phyloP scores from a whole-genome alignment of 139 green algal species.

The Ulvella scutata region DNA sequence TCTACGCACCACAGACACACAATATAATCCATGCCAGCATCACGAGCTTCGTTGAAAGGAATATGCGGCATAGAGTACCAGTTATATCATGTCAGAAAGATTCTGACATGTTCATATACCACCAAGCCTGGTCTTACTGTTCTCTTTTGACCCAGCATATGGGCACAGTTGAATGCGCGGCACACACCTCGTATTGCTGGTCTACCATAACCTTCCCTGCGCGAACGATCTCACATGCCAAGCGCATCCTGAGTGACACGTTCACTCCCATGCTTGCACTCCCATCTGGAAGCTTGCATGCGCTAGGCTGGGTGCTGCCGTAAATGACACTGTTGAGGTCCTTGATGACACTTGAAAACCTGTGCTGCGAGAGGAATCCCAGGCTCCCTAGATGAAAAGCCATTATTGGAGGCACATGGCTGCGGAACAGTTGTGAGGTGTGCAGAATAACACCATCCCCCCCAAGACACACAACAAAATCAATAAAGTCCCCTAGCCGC shows the following conservation, averaged over 20 bases:
- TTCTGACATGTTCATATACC: no score
- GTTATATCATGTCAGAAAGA: no score
- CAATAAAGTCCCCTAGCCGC: constrained; percentile 52
- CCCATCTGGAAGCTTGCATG: neutral
- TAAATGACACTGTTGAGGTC: constrained; percentile 68
- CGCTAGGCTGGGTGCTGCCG: constrained; percentile 34
- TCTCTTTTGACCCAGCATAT: no score
- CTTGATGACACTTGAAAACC: constrained; percentile 36
- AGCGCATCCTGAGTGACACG: constrained; percentile 92
- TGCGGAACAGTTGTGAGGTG: constrained; percentile 62
- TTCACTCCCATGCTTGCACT: constrained; percentile 54
- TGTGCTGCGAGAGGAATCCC: constrained; percentile 90
- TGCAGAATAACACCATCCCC: constrained; percentile 95
- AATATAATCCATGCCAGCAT: no score
- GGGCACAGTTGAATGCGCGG: no score
- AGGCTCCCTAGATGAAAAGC: constrained; percentile 93
- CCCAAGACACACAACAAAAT: constrained; percentile 93
- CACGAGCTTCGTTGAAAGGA: no score
- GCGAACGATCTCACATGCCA: constrained; percentile 65
- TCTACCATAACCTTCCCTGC: constrained; percentile 8
- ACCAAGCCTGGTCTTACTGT: no score
- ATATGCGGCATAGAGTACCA: no score
- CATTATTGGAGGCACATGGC: constrained; percentile 49
- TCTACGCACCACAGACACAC: no score
- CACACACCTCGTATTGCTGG: constrained; percentile 11